A percentile compares a stretch with the other conserved stretches of the same genome.
Evolutionary conservation across 352 stramenopile species (phyloP).

Genomic region (Phytophthora tubulina): DNA sequence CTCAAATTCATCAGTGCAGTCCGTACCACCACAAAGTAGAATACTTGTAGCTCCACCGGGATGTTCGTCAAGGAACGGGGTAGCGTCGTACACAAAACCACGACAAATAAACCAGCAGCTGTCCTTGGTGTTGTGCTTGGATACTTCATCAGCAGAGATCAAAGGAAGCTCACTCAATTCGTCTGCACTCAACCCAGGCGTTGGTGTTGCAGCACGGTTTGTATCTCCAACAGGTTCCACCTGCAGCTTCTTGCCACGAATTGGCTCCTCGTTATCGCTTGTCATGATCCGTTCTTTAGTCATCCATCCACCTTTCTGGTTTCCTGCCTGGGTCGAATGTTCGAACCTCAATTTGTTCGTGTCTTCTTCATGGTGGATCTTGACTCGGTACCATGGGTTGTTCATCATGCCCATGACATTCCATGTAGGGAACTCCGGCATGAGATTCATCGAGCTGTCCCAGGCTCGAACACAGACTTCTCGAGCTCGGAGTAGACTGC

Average conservation of each 20-base stretch:
- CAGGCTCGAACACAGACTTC: constrained; percentile 93
- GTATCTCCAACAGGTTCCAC: not conserved
- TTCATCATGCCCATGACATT: constrained; percentile 97
- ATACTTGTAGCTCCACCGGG: constrained; percentile 77
- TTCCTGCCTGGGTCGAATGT: constrained; percentile 92
- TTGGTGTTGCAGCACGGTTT: constrained; percentile 1
- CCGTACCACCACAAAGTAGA: constrained; percentile 88
- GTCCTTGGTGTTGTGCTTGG: constrained; percentile 90
- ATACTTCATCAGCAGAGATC: constrained; percentile 73
- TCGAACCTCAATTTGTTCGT: constrained; percentile 87
- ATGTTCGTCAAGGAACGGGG: constrained; percentile 92
- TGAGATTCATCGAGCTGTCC: constrained; percentile 93
- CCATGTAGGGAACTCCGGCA: constrained; percentile 93
- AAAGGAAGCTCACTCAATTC: constrained; percentile 35
- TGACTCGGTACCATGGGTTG: constrained; percentile 91
- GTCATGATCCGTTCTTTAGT: constrained; percentile 62
- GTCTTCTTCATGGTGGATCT: constrained; percentile 66
- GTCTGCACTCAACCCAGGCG: constrained; percentile 26
- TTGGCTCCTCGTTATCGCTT: constrained; percentile 46
- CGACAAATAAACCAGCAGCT: constrained; percentile 95
- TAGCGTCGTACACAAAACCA: constrained; percentile 94
- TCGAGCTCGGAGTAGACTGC: constrained; percentile 71
- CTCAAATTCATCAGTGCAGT: constrained; percentile 95
- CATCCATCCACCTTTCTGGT: constrained; percentile 93
- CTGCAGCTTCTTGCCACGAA: constrained; percentile 26